Evolutionary conservation across 495 filamentous ascomycete species (phyloP).

Genomic region (Aspergillus steynii): DNA sequence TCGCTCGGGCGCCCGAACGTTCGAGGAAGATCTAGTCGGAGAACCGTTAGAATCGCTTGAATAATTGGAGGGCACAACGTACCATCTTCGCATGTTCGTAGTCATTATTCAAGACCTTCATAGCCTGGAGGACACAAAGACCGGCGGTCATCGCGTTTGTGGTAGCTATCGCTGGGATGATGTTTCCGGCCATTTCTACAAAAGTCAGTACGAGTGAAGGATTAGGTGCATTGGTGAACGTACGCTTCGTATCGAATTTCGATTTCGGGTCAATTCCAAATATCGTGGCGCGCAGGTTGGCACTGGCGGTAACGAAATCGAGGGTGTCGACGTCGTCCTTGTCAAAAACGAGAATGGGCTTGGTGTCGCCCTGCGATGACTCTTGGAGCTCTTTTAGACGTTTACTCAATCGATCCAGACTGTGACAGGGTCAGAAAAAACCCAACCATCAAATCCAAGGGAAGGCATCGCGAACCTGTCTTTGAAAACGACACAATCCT

Average conservation of each 20-base stretch:
- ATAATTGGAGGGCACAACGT: conserved; percentile 6
- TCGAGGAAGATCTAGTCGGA: conserved; percentile 72
- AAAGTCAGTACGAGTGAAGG: conserved; percentile 7
- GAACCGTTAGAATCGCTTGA: conserved; percentile 9
- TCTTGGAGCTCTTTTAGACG: conserved; percentile 63
- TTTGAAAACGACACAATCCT: conserved; percentile 84
- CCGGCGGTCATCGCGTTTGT: conserved; percentile 96
- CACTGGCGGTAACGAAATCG: conserved; percentile 89
- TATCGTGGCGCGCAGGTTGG: conserved; percentile 80
- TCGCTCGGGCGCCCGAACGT: conserved; percentile 64
- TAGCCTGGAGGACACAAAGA: conserved; percentile 88
- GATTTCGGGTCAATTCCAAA: conserved; percentile 88
- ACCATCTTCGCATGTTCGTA: conserved; percentile 62
- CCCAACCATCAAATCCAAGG: too few species aligned
- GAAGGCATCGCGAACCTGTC: conserved; percentile 56
- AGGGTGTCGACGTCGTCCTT: conserved; percentile 96
- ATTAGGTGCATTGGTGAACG: conserved; percentile 15
- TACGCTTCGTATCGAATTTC: conserved; percentile 93
- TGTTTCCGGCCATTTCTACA: conserved; percentile 94
- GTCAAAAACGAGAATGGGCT: conserved; percentile 80
- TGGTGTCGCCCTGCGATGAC: conserved; percentile 44
- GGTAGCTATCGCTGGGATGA: conserved; percentile 97
- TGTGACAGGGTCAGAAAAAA: conserved; percentile 26
- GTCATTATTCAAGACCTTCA: conserved; percentile 83
- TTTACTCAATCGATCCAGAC: conserved; percentile 72